Base-by-base conservation (phyloP, 345 rosid species). In the Populus nigra region DNA sequence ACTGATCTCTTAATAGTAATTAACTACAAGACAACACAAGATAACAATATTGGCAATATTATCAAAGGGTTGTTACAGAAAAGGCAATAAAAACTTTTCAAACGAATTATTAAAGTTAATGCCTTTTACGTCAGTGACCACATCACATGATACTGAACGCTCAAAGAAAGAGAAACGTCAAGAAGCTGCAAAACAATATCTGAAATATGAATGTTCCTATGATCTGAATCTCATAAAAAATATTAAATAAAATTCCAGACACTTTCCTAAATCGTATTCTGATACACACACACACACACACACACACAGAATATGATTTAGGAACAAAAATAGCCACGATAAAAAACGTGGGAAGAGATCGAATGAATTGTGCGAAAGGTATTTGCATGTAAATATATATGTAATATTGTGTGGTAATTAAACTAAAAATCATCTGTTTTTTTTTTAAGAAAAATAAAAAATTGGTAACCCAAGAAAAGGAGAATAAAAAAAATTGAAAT, bases 121-220 rank as follows among this genome's bases (percentile, higher is more conserved):
- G 73, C 50, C 59, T 75, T 75, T 78, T 75, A 8, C 67, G 70
- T 35, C 68, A 69, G 25, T 18, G 57, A 36, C 12, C 59, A 22
- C 55, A 59, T 76, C 87, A 84, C 78, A 76, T 84, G 87, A 81
- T 76, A 80, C 76, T 73, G 31, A 49, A 80, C 65, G 18, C 39
- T n/a, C 57, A 27, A 70, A 17, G 39, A 65, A 50, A 12, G 61
- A 39, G 35, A 63, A 69, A 50, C 78, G 74, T 80, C 77, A 77
- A 71, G 47, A 78, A 31, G 59, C 73, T 45, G 33, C 39, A 73
- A 50, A 81, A 45, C 71, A 77, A 39, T 18, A 7, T 63, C 49
- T 84, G 23, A 57, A 22, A 22, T 3, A n/a, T 57, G 62, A 57
- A n/a, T 8, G 27, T 8, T n/a, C 62, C 62, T 9, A 20, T 20